Conservation (phyloP, 371 early-diverging fungal species). For the Apophysomyces variabilis region DNA sequence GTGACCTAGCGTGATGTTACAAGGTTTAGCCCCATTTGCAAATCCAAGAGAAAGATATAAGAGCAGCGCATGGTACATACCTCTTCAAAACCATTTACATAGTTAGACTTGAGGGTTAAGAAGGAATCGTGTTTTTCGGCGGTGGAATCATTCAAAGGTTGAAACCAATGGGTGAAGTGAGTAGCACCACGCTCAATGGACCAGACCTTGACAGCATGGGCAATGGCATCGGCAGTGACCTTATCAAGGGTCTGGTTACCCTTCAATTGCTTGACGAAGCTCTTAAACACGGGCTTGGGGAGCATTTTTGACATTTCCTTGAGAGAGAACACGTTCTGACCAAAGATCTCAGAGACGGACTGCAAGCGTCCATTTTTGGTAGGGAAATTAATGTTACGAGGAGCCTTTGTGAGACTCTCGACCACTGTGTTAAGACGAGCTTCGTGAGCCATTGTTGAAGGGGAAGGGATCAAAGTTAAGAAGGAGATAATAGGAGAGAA, state of each 20-base stretch:
- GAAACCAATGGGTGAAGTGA: conserved; percentile 99
- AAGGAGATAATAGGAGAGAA: conserved; percentile 11
- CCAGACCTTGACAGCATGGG: conserved; percentile 97
- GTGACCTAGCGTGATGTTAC: conserved; percentile 54
- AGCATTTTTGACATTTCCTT: conserved; percentile 84
- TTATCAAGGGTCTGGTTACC: conserved; percentile 90
- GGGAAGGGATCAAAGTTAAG: background rate
- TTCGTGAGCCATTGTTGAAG: conserved; percentile 32
- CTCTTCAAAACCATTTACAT: conserved; percentile 81
- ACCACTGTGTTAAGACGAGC: conserved; percentile 41
- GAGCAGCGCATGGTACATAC: conserved; percentile 29
- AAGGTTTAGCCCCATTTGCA: no score
- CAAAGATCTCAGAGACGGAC: conserved; percentile 89
- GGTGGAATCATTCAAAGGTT: conserved; percentile 97
- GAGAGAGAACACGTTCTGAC: conserved; percentile 90
- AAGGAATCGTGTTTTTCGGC: conserved; percentile 99
- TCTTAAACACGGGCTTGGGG: conserved; percentile 93
- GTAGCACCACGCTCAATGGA: conserved; percentile 94
- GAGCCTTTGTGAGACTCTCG: conserved; percentile 39
- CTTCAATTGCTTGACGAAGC: conserved; percentile 86
- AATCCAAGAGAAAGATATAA: no score
- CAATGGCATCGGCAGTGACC: conserved; percentile 95
- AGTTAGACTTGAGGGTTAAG: conserved; percentile 80
- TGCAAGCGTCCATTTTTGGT: conserved; percentile 68
- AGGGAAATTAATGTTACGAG: conserved; percentile 66